These are phyloP conservation scores for Marasmius tenuissimus DNA, from an alignment of 1,284 basidiomycete species.

Conservation along the genomic window DNA sequence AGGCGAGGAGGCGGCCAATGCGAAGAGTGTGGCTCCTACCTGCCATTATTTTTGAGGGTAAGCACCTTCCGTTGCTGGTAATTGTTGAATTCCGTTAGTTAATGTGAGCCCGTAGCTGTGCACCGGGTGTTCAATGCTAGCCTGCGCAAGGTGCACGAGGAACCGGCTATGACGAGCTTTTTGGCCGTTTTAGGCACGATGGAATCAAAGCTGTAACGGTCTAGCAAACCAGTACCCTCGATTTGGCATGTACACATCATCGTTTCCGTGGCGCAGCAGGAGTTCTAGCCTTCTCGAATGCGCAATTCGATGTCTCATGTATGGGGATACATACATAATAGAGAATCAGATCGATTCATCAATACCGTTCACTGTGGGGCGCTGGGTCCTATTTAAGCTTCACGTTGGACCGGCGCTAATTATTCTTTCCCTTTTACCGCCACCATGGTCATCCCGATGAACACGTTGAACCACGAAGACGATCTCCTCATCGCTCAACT, in stretches of 20 bases:
- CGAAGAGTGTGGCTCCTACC: conserved; percentile 39
- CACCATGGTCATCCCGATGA: background rate
- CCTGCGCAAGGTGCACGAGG: conserved; percentile 32
- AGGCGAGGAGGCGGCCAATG: conserved; percentile 38
- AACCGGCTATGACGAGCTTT: conserved; percentile 24
- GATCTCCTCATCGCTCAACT: background rate
- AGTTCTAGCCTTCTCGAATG: no score
- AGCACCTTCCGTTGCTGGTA: conserved; percentile 5
- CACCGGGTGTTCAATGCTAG: conserved; percentile 28
- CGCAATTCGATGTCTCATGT: no score
- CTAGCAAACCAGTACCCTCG: no score
- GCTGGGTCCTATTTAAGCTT: no score
- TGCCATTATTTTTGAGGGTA: conserved; percentile 36
- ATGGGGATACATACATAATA: no score
- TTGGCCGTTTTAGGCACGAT: background rate
- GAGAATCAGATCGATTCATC: no score
- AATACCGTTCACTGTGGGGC: no score
- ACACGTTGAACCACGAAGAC: background rate
- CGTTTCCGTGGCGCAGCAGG: no score
- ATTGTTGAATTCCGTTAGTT: background rate
- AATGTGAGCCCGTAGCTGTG: conserved; percentile 24
- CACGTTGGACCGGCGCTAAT: no score
- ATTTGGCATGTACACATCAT: no score
- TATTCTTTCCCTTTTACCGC: no score
- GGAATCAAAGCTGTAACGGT: no score